Percentiles rank a stretch among this genome's conserved stretches.
These are phyloP conservation scores for Aspergillus versicolor DNA, from an alignment of 2,329 filamentous ascomycete genomes.

Conservation along the genomic window DNA sequence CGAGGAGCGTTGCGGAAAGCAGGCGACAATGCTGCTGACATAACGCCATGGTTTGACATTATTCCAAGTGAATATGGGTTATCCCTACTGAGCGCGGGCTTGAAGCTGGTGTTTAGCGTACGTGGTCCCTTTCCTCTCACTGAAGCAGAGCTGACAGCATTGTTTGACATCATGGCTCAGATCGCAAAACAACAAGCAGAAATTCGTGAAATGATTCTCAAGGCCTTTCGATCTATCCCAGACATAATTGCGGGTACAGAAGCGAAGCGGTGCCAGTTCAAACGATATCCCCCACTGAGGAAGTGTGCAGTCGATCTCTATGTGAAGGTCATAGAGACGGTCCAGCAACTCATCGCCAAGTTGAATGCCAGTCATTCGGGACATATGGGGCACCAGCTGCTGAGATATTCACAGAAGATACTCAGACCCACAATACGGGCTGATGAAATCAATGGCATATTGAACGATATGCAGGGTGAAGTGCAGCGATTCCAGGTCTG, in stretches of 20 bases:
- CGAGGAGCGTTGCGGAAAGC: background rate
- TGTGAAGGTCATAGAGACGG: background rate
- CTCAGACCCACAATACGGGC: background rate
- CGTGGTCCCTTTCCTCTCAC: background rate
- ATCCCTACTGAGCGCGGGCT: background rate
- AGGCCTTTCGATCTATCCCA: background rate
- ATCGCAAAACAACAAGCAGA: background rate
- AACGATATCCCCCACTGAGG: background rate
- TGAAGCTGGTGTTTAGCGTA: slow-evolving; percentile 1
- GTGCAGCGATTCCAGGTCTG: background rate
- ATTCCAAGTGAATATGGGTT: background rate
- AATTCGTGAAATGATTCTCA: background rate
- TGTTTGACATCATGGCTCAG: background rate
- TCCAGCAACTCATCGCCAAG: background rate
- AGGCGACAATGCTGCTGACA: background rate
- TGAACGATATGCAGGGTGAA: background rate
- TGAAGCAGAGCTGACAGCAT: background rate
- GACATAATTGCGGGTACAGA: background rate
- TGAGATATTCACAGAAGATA: background rate
- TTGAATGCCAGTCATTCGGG: background rate
- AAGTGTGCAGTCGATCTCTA: background rate
- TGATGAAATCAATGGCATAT: background rate
- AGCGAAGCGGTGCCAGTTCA: background rate
- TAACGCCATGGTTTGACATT: background rate
- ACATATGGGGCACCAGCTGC: background rate